Evolutionary conservation across 352 stramenopile genomes (phyloP), one percentile per base, ranked within the genome.

Genomic region (Globisporangium middletonii): DNA sequence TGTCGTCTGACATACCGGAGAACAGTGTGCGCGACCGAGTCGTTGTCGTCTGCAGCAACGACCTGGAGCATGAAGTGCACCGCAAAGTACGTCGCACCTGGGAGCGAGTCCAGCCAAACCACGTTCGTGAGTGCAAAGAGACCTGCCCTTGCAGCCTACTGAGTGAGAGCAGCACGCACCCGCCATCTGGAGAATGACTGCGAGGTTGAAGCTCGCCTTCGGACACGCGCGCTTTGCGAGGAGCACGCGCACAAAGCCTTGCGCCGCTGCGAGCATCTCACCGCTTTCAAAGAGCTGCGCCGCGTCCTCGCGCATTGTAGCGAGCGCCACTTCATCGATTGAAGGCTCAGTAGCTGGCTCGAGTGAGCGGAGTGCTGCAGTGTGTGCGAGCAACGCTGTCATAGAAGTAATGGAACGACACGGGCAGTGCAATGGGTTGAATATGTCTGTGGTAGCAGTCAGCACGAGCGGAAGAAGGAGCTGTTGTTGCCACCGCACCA

Each of bases 161-260:
- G 30, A 4, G 30, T 13, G 33, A 38, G 33, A 58, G 28, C 9
- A 41, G n/a, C 3, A 52, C 62, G 11, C 55, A 87, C 77, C 76
- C 30, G 87, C 72, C 43, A 62, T 87, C 49, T 92, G 78, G 19
- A 92, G 53, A 42, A 90, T 86, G 27, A 89, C 80, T 1, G 74
- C 79, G 44, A 92, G 70, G 52, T 92, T 92, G 57, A 91, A 92
- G 50, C 75, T 88, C 51, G 78, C 72, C 56, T 86, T 87, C 9
- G 72, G 71, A 37, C 79, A 90, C 6, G 59, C 63, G n/a, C 75
- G 75, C 54, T 65, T 73, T 4, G 55, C 71, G 15, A 73, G 16
- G 43, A 92, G 63, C 30, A 87, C 77, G 0, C 65, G 62, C 23
- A 70, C 72, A 45, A 89, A 92, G 4, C 56, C 60, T n/a, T 55